These are phyloP conservation scores for Cytospora piceicola DNA, from an alignment of 2,329 filamentous ascomycete species.

Conservation along the genomic window DNA sequence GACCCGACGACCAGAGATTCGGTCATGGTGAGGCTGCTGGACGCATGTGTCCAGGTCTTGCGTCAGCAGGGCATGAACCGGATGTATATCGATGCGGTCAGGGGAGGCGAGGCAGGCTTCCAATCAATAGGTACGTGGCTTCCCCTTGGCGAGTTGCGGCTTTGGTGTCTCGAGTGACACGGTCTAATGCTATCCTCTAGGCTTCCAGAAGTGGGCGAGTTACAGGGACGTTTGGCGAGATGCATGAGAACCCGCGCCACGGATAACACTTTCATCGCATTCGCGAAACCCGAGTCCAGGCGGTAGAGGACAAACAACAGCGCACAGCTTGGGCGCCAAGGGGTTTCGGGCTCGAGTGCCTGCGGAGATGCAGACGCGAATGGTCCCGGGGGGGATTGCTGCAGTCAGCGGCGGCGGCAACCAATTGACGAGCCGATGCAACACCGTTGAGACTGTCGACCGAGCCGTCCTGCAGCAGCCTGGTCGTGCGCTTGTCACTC, in stretches of 20 bases:
- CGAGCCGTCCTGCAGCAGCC: too few relatives aligned
- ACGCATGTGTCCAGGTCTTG: conserved; percentile 54
- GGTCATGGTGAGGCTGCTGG: conserved; percentile 57
- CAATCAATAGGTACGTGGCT: conserved; percentile 54
- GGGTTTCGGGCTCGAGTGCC: too few relatives aligned
- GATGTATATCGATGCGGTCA: conserved; percentile 61
- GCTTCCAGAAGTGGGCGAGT: conserved; percentile 61
- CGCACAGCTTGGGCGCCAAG: background rate
- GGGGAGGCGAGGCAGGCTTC: conserved; percentile 54
- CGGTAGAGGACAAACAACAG: background rate
- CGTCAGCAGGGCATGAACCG: conserved; percentile 54
- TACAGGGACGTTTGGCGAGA: conserved; percentile 61
- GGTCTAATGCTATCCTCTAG: conserved; percentile 40
- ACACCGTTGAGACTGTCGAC: background rate
- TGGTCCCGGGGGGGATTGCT: too few relatives aligned
- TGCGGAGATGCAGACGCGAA: background rate
- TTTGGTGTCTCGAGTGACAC: background rate
- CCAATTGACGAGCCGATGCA: background rate
- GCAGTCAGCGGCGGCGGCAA: background rate
- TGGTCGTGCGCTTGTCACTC: too few relatives aligned
- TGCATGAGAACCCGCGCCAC: conserved; percentile 30
- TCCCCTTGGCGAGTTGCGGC: background rate
- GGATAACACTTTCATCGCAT: background rate
- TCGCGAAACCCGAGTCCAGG: too few relatives aligned
- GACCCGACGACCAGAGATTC: conserved; percentile 50